These are phyloP conservation scores for Lichina pygmaea DNA, from an alignment of 495 filamentous ascomycete genomes.

Conservation along the genomic window DNA sequence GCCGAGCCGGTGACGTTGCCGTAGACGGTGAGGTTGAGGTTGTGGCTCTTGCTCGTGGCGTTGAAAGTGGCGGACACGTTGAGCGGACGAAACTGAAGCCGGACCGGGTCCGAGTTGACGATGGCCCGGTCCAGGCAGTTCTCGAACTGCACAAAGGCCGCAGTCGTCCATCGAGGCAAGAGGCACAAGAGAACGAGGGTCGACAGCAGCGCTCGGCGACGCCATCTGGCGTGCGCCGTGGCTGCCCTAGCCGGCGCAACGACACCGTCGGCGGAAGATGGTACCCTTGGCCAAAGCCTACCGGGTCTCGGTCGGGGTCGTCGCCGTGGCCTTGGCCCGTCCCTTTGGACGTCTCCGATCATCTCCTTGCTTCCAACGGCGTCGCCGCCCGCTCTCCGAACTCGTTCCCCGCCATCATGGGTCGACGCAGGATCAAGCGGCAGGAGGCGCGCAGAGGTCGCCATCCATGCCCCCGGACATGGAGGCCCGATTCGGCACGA, in stretches of 20 bases:
- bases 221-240: not conserved
- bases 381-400: too few species aligned
- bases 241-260: not conserved
- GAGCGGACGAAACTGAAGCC: constrained; percentile 59
- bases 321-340: too few species aligned
- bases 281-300: too few species aligned
- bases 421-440: too few species aligned
- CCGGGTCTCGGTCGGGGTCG: too few species aligned
- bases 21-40: constrained; percentile 57
- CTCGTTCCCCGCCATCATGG: too few species aligned
- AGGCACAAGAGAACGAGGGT: too few species aligned
- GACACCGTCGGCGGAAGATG: not conserved
- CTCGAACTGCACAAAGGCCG: constrained; percentile 44
- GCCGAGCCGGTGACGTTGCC: constrained; percentile 60
- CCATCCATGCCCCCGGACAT: too few species aligned
- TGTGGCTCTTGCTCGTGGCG: constrained; percentile 27
- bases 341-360: too few species aligned
- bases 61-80: constrained; percentile 50
- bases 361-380: too few species aligned
- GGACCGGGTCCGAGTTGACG: constrained; percentile 21
- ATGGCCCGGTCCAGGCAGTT: constrained; percentile 53
- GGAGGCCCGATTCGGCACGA: too few species aligned
- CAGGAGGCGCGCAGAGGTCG: too few species aligned
- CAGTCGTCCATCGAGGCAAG: constrained; percentile 5
- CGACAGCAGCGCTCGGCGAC: not conserved